Evolutionary conservation across 352 stramenopile species (phyloP).

Genomic region (Globisporangium okanoganense): DNA sequence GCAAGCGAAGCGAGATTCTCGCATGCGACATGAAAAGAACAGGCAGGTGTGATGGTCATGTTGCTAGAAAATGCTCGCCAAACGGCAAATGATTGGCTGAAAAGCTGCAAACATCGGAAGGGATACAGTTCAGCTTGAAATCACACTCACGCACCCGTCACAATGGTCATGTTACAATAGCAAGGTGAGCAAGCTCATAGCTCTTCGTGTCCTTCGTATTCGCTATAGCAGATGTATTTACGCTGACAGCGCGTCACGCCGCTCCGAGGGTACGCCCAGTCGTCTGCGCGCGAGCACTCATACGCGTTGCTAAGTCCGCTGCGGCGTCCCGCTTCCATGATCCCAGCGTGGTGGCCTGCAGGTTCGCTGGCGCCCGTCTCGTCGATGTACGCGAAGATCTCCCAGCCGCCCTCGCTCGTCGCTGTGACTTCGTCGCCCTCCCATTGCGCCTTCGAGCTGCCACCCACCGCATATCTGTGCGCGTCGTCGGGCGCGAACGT

Average conservation of each 20-base stretch:
- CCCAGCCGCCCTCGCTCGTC: background rate
- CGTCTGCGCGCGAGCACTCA: slow-evolving; percentile 14
- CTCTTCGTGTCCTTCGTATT: too few relatives aligned
- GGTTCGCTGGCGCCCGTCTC: slow-evolving; percentile 2
- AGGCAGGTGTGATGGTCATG: too few relatives aligned
- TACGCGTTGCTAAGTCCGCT: slow-evolving; percentile 5
- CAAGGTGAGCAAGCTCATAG: too few relatives aligned
- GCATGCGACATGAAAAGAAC: too few relatives aligned
- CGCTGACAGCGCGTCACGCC: background rate
- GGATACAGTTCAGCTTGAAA: too few relatives aligned
- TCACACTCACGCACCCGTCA: too few relatives aligned
- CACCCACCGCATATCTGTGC: background rate
- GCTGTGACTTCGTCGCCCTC: slow-evolving; percentile 10
- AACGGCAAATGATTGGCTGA: too few relatives aligned
- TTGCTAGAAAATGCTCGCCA: too few relatives aligned
- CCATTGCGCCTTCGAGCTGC: background rate
- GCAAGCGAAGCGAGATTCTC: too few relatives aligned
- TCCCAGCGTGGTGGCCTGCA: background rate
- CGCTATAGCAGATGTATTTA: slow-evolving; percentile 13
- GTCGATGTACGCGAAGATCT: slow-evolving; percentile 16
- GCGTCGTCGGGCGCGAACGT: background rate
- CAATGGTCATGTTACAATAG: too few relatives aligned
- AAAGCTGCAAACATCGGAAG: too few relatives aligned
- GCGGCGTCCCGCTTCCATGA: slow-evolving; percentile 7
- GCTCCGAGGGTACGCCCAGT: background rate